A percentile compares a stretch with the other conserved stretches of the same genome.
Evolutionary conservation across 148 eudicot genomes (phyloP).

Genomic region (Rhododendron williamsianum): DNA sequence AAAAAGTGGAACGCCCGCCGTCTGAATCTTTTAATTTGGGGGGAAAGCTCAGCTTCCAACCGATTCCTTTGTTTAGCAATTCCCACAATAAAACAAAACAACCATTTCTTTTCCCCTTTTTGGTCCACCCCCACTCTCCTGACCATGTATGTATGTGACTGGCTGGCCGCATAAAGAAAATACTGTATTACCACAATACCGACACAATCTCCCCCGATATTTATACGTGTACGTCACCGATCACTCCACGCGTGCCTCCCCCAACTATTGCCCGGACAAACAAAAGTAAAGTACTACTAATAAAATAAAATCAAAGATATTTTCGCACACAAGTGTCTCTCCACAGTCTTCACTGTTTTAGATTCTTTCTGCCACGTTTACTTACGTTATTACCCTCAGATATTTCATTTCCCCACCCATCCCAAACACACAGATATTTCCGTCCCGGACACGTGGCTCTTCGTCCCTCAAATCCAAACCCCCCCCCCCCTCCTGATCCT

Average conservation of each 20-base stretch:
- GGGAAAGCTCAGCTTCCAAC: background rate
- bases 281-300: background rate
- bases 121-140: background rate
- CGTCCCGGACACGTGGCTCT: slow-evolving; percentile 8
- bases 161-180: too few species aligned
- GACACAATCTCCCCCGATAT: background rate
- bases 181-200: background rate
- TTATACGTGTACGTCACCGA: background rate
- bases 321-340: background rate
- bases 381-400: background rate
- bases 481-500: background rate
- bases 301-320: background rate
- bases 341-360: background rate
- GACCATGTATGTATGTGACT: background rate
- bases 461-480: background rate
- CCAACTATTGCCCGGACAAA: background rate
- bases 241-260: background rate
- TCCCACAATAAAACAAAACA: background rate
- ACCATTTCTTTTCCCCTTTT: background rate
- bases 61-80: background rate
- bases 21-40: background rate
- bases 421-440: background rate
- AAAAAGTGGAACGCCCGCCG: too few species aligned
- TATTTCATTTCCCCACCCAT: background rate
- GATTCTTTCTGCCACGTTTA: background rate